phyloP scores from a whole-genome alignment of 2,329 filamentous ascomycete genomes.

The Aureobasidium zeae region DNA sequence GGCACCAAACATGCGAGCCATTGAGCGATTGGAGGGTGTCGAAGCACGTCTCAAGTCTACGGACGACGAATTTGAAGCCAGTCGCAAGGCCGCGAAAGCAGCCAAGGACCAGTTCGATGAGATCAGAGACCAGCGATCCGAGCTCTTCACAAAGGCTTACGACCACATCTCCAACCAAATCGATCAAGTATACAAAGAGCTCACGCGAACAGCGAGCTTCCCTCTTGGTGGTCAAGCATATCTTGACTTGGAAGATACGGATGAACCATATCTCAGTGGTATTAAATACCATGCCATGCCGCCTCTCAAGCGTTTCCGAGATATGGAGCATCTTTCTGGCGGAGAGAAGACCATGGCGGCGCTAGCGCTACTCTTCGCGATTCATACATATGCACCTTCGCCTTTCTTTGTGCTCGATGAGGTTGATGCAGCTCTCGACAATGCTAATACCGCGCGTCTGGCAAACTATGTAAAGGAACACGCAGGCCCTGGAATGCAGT shows the following conservation, averaged over 20 bases:
- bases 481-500: constrained; percentile 94
- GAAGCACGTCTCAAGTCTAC: constrained; percentile 73
- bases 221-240: constrained; percentile 84
- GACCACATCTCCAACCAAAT: constrained; percentile 93
- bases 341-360: constrained; percentile 99
- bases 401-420: constrained; percentile 98
- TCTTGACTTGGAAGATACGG: constrained; percentile 90
- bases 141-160: constrained; percentile 93
- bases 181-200: constrained; percentile 83
- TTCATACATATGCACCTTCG: constrained; percentile 89
- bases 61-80: constrained; percentile 81
- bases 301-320: constrained; percentile 92
- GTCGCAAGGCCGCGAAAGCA: constrained; percentile 61
- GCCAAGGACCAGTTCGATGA: constrained; percentile 77
- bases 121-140: constrained; percentile 71
- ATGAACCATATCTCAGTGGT: constrained; percentile 88
- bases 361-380: constrained; percentile 88
- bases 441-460: constrained; percentile 91
- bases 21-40: constrained; percentile 80
- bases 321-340: constrained; percentile 96
- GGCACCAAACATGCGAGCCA: constrained; percentile 92
- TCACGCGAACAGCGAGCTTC: constrained; percentile 83
- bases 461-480: constrained; percentile 94
- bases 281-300: constrained; percentile 99
- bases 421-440: constrained; percentile 95